Percentiles rank a stretch among this genome's conserved stretches.
Evolutionary conservation across 1,139 yeast genomes (phyloP).

Genomic region (Torulaspora pretoriensis): DNA sequence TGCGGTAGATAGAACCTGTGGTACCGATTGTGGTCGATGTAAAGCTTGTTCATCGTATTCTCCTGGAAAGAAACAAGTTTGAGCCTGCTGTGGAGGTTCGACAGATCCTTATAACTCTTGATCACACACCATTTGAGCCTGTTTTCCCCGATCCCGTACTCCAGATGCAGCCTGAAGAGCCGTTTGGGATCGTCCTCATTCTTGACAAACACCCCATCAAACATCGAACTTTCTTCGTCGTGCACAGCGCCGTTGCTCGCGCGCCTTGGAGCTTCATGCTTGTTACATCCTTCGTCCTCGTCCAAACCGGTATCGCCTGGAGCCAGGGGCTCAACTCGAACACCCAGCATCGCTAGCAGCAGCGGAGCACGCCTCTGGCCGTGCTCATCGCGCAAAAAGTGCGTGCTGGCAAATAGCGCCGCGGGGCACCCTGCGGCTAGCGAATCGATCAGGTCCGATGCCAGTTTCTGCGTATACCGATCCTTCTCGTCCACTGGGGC

Average conservation of each 20-base stretch:
- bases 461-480: constrained; percentile 42
- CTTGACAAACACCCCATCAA: constrained; percentile 9
- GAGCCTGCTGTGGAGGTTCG: constrained; percentile 61
- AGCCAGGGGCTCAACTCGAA: constrained; percentile 45
- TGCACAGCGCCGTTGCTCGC: background rate
- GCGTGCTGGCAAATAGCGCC: constrained; percentile 68
- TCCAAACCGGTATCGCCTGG: background rate
- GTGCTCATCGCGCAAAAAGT: constrained; percentile 71
- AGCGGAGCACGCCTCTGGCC: constrained; percentile 80
- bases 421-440: constrained; percentile 76
- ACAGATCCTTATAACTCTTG: constrained; percentile 67
- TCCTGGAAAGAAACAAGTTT: constrained; percentile 48
- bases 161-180: constrained; percentile 62
- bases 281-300: background rate
- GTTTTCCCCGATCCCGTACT: constrained; percentile 83
- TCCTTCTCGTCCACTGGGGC: constrained; percentile 20
- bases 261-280: background rate
- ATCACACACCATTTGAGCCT: constrained; percentile 77
- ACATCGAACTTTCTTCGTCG: constrained; percentile 7
- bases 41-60: constrained; percentile 27
- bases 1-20: constrained; percentile 31
- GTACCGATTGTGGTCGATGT: constrained; percentile 25
- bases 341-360: constrained; percentile 65
- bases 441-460: constrained; percentile 60
- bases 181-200: constrained; percentile 31